Base-by-base conservation (phyloP, 441 rosid genomes). In the Kokia cookei region DNA sequence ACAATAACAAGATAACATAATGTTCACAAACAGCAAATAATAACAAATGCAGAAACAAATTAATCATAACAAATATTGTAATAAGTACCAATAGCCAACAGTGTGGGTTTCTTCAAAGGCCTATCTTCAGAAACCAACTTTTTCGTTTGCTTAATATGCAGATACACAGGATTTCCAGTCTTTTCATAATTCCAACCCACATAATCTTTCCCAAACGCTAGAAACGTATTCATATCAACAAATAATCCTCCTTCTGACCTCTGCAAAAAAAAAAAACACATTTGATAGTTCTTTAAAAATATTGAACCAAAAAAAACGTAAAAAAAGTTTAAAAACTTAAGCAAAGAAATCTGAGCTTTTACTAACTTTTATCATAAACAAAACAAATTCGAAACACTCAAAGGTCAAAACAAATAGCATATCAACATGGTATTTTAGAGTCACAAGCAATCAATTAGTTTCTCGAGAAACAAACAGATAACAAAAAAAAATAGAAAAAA, bases 191-290 rank as follows among this genome's bases (percentile, higher is more conserved):
- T 96, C 97, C 98, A 96, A 73, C 74, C 76, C 68, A 93, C 98
- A 68, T 59, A 88, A 42, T 90, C 98, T 83, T 85, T 93, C 48
- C 97, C 99, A 63, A 93, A 96, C n/a, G 98, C 97, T 62, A 96
- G 94, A 80, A 93, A 96, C 15, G 89, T 82, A 67, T 81, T 93
- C 97, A 96, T 82, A 82, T 96, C 98, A 2, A 96, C 67, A 74
- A 86, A 96, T 85, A 96, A 79, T 19, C 99, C 98, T 10, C 97
- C 99, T 86, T 89, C 94, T 6, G 93, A 93, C 77, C 85, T 92
- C 98, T 96, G 93, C 69, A 77, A 74, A 66, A 70, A 24, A 73
- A 65, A 48, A 71, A 79, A 26, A 58, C 53, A 55, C 48, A 43
- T 77, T 47, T 53, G 17, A 54, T 12, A 54, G 7, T 24, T 19